Evolutionary conservation across 1,284 basidiomycete species (phyloP).

Genomic region (Ceratobasidium sp.): DNA sequence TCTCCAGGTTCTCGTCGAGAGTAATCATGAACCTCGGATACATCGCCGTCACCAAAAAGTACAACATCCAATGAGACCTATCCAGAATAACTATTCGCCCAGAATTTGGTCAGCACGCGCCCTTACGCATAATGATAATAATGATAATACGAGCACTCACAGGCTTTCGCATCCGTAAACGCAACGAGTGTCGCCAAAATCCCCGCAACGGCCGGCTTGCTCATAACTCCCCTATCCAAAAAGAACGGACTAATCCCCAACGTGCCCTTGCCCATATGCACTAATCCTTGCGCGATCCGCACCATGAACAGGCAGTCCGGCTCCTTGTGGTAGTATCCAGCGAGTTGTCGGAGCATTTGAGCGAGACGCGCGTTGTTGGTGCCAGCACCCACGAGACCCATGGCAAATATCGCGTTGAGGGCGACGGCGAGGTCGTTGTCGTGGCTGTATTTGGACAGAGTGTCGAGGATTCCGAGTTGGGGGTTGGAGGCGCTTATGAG

Average conservation of each 20-base stretch:
- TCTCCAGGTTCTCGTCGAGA: conserved; percentile 90
- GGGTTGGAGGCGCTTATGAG: conserved; percentile 97
- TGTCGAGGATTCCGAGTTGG: conserved; percentile 95
- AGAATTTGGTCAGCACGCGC: no score
- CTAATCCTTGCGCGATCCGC: conserved; percentile 94
- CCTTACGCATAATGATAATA: no score
- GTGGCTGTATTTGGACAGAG: conserved; percentile 99
- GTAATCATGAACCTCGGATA: conserved; percentile 99
- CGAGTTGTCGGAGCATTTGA: conserved; percentile 97
- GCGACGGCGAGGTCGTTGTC: conserved; percentile 98
- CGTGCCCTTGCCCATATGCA: conserved; percentile 99
- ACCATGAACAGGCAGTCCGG: conserved; percentile 98
- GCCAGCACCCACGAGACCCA: conserved; percentile 98
- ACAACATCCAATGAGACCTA: conserved; percentile 99
- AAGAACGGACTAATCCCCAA: conserved; percentile 99
- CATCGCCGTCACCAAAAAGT: conserved; percentile 95
- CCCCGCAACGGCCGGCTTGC: conserved; percentile 91
- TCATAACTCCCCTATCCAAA: conserved; percentile 92
- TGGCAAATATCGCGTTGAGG: conserved; percentile 97
- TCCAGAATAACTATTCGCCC: conserved; percentile 82
- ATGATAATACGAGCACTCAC: no score
- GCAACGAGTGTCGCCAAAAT: conserved; percentile 89
- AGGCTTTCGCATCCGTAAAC: conserved; percentile 94
- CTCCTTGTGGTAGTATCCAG: conserved; percentile 98
- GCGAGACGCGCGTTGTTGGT: conserved; percentile 98